Base-by-base conservation (phyloP, 75 land plant species). In the Selaginella tamariscina region DNA sequence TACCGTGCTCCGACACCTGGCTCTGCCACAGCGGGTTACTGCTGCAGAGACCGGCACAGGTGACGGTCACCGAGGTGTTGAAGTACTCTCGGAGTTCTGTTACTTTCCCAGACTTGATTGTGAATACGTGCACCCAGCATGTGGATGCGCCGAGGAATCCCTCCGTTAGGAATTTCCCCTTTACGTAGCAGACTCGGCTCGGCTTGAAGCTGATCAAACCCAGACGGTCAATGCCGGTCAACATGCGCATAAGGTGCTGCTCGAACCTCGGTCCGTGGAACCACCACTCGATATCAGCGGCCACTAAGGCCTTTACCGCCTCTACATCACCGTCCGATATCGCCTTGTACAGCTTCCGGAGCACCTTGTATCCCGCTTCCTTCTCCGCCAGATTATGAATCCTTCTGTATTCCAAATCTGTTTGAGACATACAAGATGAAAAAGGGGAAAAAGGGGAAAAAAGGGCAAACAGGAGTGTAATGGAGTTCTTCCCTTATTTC, bases 81-180 rank as follows among this genome's bases (percentile, higher is more conserved):
- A 83, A 85, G 66, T 85, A 88, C 77, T 88, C 92, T 18, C 88
- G 67, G 30, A 85, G 75, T 64, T 81, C 81, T 15, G 77, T 75
- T 26, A 85, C 74, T 9, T 77, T 18, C 18, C 85, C 83, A 55
- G 79, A 79, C 68, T 82, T 74, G 24, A 88, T 44, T 13, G 82
- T 85, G 87, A 87, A 88, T 33, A 88, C 81, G 69, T 88, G 92
- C 23, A 85, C 88, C 88, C 92, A 88, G 62, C 78, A 82, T 0
- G 49, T 5, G 49, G 49, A 39, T 5, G 49, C 49, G 49, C 15
- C 49, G 11, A 39, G 15, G 49, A 39, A 39, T 39, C 94, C 94
- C 68, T 86, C 94, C 22, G 72, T 83, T 1, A 84, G 71, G 11
- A 86, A 86, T 60, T 71, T 67, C 54, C 62, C 68, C 18, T 79